Evolutionary conservation across 1,284 basidiomycete genomes (phyloP).

Genomic region (Amylostereum chailletii): DNA sequence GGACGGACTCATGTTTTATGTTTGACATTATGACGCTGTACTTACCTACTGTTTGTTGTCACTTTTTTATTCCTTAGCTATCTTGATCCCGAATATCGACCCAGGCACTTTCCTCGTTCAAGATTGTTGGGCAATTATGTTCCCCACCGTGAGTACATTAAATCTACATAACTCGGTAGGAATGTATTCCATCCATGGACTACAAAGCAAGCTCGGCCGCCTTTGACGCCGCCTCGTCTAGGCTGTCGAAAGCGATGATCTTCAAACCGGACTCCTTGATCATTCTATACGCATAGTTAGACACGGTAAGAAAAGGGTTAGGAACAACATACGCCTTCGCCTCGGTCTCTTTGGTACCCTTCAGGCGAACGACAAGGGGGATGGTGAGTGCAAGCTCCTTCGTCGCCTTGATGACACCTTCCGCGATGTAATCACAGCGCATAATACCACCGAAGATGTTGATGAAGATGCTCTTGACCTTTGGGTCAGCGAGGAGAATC

Average conservation of each 20-base stretch:
- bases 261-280: constrained; percentile 89
- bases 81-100: no score
- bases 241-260: constrained; percentile 83
- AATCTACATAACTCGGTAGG: no score
- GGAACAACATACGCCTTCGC: constrained; percentile 74
- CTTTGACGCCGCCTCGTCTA: constrained; percentile 80
- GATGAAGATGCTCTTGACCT: constrained; percentile 98
- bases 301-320: background rate
- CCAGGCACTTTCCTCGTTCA: no score
- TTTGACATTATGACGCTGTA: constrained; percentile 17
- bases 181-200: no score
- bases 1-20: constrained; percentile 14
- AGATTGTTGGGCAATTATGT: no score
- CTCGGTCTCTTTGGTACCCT: constrained; percentile 95
- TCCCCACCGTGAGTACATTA: no score
- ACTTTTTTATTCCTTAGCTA: background rate
- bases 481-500: constrained; percentile 82
- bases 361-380: constrained; percentile 89
- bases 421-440: constrained; percentile 96
- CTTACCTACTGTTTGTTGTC: constrained; percentile 14
- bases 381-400: constrained; percentile 83
- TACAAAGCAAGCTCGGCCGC: constrained; percentile 63
- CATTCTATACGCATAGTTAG: constrained; percentile 45
- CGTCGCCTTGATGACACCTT: constrained; percentile 97
- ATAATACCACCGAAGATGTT: constrained; percentile 98